Evolutionary conservation across 2,329 filamentous ascomycete species (phyloP).

Genomic region (Colletotrichum chrysophilum): DNA sequence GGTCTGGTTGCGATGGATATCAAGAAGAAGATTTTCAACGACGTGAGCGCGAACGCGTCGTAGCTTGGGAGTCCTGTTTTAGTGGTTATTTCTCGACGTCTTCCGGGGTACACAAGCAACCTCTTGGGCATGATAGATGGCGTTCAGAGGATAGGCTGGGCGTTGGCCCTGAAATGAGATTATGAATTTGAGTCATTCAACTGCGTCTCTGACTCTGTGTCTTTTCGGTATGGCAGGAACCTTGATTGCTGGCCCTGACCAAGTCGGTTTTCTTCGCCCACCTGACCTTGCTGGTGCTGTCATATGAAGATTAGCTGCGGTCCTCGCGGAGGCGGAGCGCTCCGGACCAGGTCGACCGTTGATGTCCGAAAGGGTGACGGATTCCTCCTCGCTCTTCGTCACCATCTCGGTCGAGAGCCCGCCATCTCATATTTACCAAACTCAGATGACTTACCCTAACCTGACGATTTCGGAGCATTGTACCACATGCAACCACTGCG

Average conservation of each 20-base stretch:
- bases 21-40: slow-evolving; percentile 67
- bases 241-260: background rate
- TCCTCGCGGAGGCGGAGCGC: background rate
- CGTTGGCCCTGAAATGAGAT: slow-evolving; percentile 15
- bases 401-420: background rate
- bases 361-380: background rate
- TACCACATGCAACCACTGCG: background rate
- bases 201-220: background rate
- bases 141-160: slow-evolving; percentile 14
- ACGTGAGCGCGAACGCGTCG: slow-evolving; percentile 31
- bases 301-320: background rate
- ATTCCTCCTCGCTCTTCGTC: background rate
- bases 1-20: slow-evolving; percentile 67
- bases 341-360: background rate
- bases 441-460: background rate
- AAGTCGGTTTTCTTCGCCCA: background rate
- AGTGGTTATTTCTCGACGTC: slow-evolving; percentile 3
- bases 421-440: background rate
- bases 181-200: slow-evolving; percentile 2
- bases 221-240: background rate
- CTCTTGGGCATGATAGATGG: slow-evolving; percentile 16
- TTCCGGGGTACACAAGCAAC: background rate
- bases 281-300: background rate
- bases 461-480: background rate
- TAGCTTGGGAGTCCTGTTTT: background rate